Evolutionary conservation across 495 filamentous ascomycete genomes (phyloP), one percentile per base, ranked within the genome.

Genomic region (Gamarada debralockiae): DNA sequence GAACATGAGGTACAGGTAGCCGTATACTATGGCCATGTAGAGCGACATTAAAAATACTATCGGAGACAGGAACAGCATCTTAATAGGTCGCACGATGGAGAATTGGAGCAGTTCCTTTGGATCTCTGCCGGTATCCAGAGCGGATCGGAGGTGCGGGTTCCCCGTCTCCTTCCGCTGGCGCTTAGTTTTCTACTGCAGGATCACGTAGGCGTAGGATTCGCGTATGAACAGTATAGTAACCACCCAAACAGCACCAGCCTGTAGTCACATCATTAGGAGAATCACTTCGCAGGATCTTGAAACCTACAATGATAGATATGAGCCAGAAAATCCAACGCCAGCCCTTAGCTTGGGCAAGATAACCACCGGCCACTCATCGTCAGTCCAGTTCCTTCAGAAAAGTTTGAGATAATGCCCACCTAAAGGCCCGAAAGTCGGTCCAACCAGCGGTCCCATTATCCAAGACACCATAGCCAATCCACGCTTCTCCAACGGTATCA

Each of bases 261-360:
- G 7, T 10, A 8, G 17, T n/a, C n/a, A n/a, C 7, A 13, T 34
- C 8, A n/a, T n/a, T n/a, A 34, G 31, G 51, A 74, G 67, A 29
- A 73, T 73, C 1, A 61, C 53, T 0, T 7, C 1, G 62, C 0
- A 71, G 56, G 25, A 52, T n/a, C n/a, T n/a, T n/a, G 18, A 67
- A 20, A 2, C 68, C 73, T 20, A 82, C 81, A 7, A 73, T 74
- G 51, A 87, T 85, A 1, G 80, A 77, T 9, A 78, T 79, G 9
- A 75, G 67, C 65, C 77, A 79, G 68, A 89, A 87, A 29, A 79
- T 71, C 85, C 85, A 89, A 29, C 84, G 73, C 85, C 85, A 88
- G 2, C 74, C 82, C 13, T 77, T 83, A 42, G 82, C 78, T 61
- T 86, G 67, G 1, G 84, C 74, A 37, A 90, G 83, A 65, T 85